These are phyloP conservation scores for Hymenoscyphus fructigenus DNA, from an alignment of 2,329 filamentous ascomycete genomes.

Conservation along the genomic window DNA sequence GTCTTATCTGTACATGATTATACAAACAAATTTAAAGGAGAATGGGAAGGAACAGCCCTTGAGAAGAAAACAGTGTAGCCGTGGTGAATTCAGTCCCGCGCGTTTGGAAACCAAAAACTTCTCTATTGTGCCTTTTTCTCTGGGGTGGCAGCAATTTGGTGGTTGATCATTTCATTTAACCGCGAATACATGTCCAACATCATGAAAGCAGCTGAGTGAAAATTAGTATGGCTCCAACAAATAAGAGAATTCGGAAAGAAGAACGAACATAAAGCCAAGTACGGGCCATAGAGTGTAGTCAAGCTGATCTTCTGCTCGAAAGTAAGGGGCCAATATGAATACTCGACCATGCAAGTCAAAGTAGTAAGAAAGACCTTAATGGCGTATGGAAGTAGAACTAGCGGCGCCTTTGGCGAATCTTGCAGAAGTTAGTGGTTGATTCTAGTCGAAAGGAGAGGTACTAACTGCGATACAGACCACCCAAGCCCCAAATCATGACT, in stretches of 20 bases:
- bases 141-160: neutral
- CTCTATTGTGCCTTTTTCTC: neutral
- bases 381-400: constrained; percentile 60
- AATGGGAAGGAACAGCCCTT: neutral
- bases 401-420: constrained; percentile 57
- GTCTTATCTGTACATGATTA: neutral
- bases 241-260: neutral
- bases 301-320: constrained; percentile 48
- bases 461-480: constrained; percentile 51
- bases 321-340: constrained; percentile 53
- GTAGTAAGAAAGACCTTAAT: constrained; percentile 62
- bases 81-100: no score
- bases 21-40: neutral
- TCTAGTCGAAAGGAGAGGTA: neutral
- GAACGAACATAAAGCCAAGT: constrained; percentile 53
- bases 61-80: no score
- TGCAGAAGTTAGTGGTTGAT: constrained; percentile 9
- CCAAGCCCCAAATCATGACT: constrained; percentile 57
- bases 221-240: constrained; percentile 2
- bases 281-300: constrained; percentile 55
- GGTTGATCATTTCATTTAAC: constrained; percentile 28
- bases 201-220: constrained; percentile 41
- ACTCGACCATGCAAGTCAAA: constrained; percentile 60
- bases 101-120: neutral
- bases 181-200: constrained; percentile 42